Base-by-base conservation (phyloP, 192 early-diverging fungal genomes). In the Backusella luteola region DNA sequence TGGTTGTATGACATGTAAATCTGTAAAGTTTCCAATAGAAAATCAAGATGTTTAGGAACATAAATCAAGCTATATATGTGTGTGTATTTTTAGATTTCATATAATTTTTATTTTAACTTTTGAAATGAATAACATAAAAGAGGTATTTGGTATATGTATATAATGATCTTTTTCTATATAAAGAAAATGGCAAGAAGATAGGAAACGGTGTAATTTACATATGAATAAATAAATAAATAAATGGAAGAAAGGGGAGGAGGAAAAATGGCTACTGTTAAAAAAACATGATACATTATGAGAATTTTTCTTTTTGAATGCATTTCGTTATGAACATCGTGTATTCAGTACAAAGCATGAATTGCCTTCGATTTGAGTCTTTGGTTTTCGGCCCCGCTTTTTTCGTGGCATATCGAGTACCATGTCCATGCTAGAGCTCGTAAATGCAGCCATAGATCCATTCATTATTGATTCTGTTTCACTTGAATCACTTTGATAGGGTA, bases 261-360 rank as follows among this genome's bases (percentile, higher is more conserved):
- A 4, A 63, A 63, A 63, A 63, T 63, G 56, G 56, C 56, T 63
- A 29, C 46, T 49, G 46, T 6, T n/a, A n/a, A 32, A 3, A 14
- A 11, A 21, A 8, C n/a, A 53, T 53, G 52, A 53, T 53, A 53
- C 19, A 8, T 23, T n/a, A 53, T 23, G 21, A 53, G n/a, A 53
- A 53, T 3, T 53, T 6, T 53, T 32, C 32, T 32, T 32, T 32
- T 32, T 32, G 23, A 63, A 26, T 63, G n/a, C n/a, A 1, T 59
- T 59, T 7, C n/a, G 26, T 56, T 59, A 59, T 59, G 53, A 59
- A 11, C 53, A 59, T 3, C 53, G 7, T 59, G 53, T 59, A 59
- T 77, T 76, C 76, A 78, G 79, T n/a, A 83, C 81, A 79, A 83
- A 83, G 41, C 81, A 83, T 34, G 81, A 79, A 36, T 83, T 83